These are phyloP conservation scores for Cystofilobasidium bisporidii DNA, from an alignment of 768 basidiomycete genomes.

Conservation along the genomic window DNA sequence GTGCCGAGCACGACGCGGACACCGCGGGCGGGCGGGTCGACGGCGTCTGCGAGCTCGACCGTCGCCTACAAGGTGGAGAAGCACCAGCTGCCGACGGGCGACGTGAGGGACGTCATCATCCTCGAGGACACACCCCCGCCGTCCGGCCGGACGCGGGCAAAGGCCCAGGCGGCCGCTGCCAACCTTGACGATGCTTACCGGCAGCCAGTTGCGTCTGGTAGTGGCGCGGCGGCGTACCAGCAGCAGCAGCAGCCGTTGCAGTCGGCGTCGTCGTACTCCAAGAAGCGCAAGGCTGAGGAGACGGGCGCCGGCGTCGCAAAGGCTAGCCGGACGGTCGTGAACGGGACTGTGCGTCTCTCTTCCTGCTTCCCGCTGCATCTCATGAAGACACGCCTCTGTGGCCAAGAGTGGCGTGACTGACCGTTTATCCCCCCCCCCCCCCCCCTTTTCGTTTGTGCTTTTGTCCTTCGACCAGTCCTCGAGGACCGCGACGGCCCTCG, in stretches of 20 bases:
- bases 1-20: constrained; percentile 8
- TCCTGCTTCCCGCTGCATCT: too few species aligned
- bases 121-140: constrained; percentile 20
- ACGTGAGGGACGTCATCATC: constrained; percentile 14
- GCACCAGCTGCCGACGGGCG: constrained; percentile 15
- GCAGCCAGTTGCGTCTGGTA: neutral
- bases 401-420: too few species aligned
- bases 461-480: neutral
- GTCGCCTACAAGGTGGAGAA: constrained; percentile 13
- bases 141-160: constrained; percentile 9
- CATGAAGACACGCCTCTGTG: neutral
- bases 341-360: neutral
- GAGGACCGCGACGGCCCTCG: neutral
- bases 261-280: neutral
- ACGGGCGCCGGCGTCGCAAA: neutral
- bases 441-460: neutral
- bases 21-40: neutral
- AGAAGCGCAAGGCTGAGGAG: constrained; percentile 14
- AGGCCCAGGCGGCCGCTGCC: constrained; percentile 10
- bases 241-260: neutral
- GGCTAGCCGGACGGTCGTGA: neutral
- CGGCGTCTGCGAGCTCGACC: neutral
- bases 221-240: neutral
- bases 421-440: too few species aligned
- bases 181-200: neutral